Conservation (phyloP, 495 filamentous ascomycete species). For the Hypoxylon lenormandii region DNA sequence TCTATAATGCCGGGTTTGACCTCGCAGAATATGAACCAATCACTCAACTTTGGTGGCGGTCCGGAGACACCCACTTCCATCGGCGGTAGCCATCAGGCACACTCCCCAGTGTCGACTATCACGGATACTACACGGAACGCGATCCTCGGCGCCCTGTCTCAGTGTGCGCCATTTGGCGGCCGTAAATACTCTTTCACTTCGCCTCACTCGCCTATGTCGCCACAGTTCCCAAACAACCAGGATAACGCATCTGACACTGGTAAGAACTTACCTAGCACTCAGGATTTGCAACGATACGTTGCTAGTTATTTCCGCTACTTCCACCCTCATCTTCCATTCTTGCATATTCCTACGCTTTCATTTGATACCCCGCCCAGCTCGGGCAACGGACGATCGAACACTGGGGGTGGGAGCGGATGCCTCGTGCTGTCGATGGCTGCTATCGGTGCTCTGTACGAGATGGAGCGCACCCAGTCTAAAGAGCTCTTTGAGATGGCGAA, state of each 20-base stretch:
- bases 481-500: slow-evolving; percentile 93
- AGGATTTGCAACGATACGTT: slow-evolving; percentile 91
- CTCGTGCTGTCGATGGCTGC: slow-evolving; percentile 95
- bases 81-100: slow-evolving; percentile 69
- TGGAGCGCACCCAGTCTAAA: slow-evolving; percentile 79
- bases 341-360: slow-evolving; percentile 90
- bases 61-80: slow-evolving; percentile 78
- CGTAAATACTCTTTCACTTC: slow-evolving; percentile 82
- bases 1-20: slow-evolving; percentile 64
- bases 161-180: slow-evolving; percentile 76
- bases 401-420: slow-evolving; percentile 85
- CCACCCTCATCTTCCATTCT: slow-evolving; percentile 92
- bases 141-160: slow-evolving; percentile 82
- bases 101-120: slow-evolving; percentile 74
- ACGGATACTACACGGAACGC: slow-evolving; percentile 93
- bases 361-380: slow-evolving; percentile 83
- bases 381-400: slow-evolving; percentile 70
- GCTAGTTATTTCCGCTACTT: slow-evolving; percentile 92
- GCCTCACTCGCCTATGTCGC: slow-evolving; percentile 72
- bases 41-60: slow-evolving; percentile 70
- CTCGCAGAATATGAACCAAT: slow-evolving; percentile 67
- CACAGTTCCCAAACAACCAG: slow-evolving; percentile 63
- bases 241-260: slow-evolving; percentile 63
- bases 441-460: slow-evolving; percentile 94
- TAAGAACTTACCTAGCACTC: slow-evolving; percentile 79